These are phyloP conservation scores for Achaetomiella virescens DNA, from an alignment of 495 filamentous ascomycete species.

Conservation along the genomic window DNA sequence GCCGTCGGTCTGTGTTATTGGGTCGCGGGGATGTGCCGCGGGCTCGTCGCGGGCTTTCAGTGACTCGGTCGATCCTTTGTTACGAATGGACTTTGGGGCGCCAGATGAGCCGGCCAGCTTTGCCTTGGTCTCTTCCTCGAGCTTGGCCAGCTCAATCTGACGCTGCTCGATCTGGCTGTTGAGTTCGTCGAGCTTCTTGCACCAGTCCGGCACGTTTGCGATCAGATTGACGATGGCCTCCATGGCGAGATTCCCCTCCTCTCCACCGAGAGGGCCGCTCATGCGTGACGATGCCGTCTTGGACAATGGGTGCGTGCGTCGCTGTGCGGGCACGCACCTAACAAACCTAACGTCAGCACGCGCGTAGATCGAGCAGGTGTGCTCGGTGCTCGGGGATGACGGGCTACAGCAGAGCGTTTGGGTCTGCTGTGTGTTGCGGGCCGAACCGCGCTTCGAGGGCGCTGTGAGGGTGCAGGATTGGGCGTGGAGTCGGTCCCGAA, in stretches of 20 bases:
- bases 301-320: slow-evolving; percentile 19
- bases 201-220: slow-evolving; percentile 62
- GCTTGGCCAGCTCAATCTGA: slow-evolving; percentile 57
- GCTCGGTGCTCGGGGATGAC: not conserved
- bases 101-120: slow-evolving; percentile 19
- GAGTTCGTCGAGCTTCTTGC: slow-evolving; percentile 60
- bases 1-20: slow-evolving; percentile 15
- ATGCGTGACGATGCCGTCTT: slow-evolving; percentile 22
- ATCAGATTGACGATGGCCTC: slow-evolving; percentile 60
- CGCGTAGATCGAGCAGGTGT: not conserved
- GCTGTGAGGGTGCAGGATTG: not conserved
- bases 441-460: not conserved
- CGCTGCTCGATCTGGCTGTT: slow-evolving; percentile 60
- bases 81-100: slow-evolving; percentile 43
- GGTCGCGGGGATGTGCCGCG: slow-evolving; percentile 29
- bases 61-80: slow-evolving; percentile 59
- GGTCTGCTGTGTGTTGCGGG: not conserved
- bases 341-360: not conserved
- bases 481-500: not conserved
- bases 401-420: not conserved
- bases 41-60: slow-evolving; percentile 48
- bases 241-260: slow-evolving; percentile 41
- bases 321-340: slow-evolving; percentile 27
- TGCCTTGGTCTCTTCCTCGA: slow-evolving; percentile 32
- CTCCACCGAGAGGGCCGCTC: slow-evolving; percentile 13